Base-by-base conservation (phyloP, 768 basidiomycete genomes). In the Mycena kentingensis region DNA sequence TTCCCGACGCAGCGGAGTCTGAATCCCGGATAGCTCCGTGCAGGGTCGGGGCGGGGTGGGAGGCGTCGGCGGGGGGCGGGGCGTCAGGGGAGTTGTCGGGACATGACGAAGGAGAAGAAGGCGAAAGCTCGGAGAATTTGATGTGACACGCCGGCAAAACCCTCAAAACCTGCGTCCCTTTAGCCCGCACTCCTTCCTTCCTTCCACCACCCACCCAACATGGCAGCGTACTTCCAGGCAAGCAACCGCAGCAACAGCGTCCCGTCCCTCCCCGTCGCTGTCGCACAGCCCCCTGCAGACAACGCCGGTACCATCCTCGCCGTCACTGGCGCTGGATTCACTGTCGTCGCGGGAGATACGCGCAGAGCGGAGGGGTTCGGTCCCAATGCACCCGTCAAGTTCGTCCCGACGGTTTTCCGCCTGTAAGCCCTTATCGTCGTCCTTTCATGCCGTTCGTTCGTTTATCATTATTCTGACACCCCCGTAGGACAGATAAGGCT, bases 401-500 rank as follows among this genome's bases (percentile, higher is more conserved):
- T 87, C 65, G 86, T 85, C 2, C 79, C 85, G 16, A 87, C 88
- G 67, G 85, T 89, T 42, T 88, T 85, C 69, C 76, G 79, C 65
- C 70, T 90, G 84, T 88, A 62, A 66, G 84, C 32, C 24, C 29
- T 4, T n/a, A 26, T 11, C n/a, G 16, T 32, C 26, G n/a, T 25
- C 10, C 32, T 19, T n/a, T n/a, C n/a, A n/a, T n/a, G n/a, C n/a
- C n/a, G n/a, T n/a, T n/a, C n/a, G n/a, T n/a, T n/a, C n/a, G n/a
- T n/a, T n/a, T n/a, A n/a, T n/a, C n/a, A n/a, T n/a, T n/a, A n/a
- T n/a, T n/a, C n/a, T n/a, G n/a, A n/a, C n/a, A n/a, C n/a, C n/a
- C n/a, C 21, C 32, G 2, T 69, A 96, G 93, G 67, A 96, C 93
- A 8, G 92, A 94, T 71, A 90, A 86, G 64, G 91, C 91, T 25